These are phyloP conservation scores for Drechslera avenae DNA, from an alignment of 2,329 filamentous ascomycete genomes.

Conservation along the genomic window DNA sequence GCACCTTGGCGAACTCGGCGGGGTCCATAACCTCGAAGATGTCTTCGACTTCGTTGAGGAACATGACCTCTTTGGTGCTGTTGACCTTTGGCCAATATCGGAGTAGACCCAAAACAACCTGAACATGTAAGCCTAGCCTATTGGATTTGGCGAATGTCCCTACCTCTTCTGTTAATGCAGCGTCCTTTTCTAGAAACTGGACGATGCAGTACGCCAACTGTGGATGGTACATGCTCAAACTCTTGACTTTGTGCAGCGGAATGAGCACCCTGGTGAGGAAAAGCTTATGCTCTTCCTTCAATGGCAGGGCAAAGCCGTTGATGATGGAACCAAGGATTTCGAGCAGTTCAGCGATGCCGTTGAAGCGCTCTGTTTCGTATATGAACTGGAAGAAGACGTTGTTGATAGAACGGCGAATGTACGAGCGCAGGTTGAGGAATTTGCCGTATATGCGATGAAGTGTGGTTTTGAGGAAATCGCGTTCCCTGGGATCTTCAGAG, in stretches of 20 bases:
- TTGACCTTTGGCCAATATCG: slow-evolving; percentile 99
- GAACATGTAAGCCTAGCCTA: slow-evolving; percentile 22
- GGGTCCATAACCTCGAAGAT: slow-evolving; percentile 99
- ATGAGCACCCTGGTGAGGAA: slow-evolving; percentile 93
- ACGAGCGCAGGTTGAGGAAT: slow-evolving; percentile 95
- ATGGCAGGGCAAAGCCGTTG: slow-evolving; percentile 93
- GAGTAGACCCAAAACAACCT: slow-evolving; percentile 91
- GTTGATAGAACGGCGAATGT: slow-evolving; percentile 98
- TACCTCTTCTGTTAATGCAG: slow-evolving; percentile 94
- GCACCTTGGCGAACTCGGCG: slow-evolving; percentile 96
- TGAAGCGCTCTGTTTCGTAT: slow-evolving; percentile 98
- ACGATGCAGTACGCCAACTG: slow-evolving; percentile 99
- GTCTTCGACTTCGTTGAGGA: slow-evolving; percentile 97
- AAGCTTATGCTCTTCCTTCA: slow-evolving; percentile 98
- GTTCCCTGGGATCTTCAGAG: slow-evolving; percentile 93
- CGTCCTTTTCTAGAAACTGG: slow-evolving; percentile 97
- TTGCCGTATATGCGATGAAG: slow-evolving; percentile 98
- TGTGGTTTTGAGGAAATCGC: slow-evolving; percentile 97
- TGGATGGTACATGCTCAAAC: slow-evolving; percentile 99
- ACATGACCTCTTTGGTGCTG: slow-evolving; percentile 99
- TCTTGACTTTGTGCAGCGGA: slow-evolving; percentile 97
- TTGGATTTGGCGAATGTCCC: slow-evolving; percentile 34
- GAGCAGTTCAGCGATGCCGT: slow-evolving; percentile 93
- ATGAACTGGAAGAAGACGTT: slow-evolving; percentile 99
- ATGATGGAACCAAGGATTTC: slow-evolving; percentile 99